Evolutionary conservation across 75 land plant genomes (phyloP).

Genomic region (Adiantum capillusveneris): DNA sequence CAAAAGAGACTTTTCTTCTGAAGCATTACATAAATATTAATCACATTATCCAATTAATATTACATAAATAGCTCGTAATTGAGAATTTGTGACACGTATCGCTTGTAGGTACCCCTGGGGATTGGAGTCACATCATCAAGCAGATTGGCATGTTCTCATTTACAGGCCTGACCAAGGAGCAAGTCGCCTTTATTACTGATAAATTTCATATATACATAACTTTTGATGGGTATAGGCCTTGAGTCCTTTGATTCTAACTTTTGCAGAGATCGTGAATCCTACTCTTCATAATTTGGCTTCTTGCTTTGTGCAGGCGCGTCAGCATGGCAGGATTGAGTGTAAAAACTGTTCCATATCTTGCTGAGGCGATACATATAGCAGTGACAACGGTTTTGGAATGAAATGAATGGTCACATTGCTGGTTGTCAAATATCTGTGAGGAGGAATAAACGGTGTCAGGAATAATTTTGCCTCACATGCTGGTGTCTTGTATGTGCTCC

Average conservation of each 20-base stretch:
- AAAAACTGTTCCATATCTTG: conserved; percentile 52
- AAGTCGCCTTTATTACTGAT: conserved; percentile 79
- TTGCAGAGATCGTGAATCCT: not conserved
- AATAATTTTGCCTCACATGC: too few species aligned
- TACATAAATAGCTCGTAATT: not conserved
- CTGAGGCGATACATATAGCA: conserved; percentile 61
- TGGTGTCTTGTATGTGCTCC: too few species aligned
- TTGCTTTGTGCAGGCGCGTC: conserved; percentile 39
- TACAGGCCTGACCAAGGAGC: conserved; percentile 76
- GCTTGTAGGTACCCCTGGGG: conserved; percentile 82
- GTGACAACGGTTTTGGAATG: too few species aligned
- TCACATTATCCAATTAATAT: not conserved
- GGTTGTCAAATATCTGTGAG: too few species aligned
- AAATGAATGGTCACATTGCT: too few species aligned
- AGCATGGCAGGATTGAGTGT: conserved; percentile 70
- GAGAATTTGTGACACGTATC: not conserved
- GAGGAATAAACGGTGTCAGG: too few species aligned
- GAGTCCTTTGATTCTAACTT: not conserved
- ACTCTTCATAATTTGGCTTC: not conserved
- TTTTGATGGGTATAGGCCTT: conserved; percentile 65
- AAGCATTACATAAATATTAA: not conserved
- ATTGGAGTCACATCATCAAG: conserved; percentile 94
- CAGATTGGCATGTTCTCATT: conserved; percentile 97
- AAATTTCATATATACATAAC: conserved; percentile 96
- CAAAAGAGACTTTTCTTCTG: too few species aligned